phyloP scores from a whole-genome alignment of 257 asterid species.

The Nicotiana sylvestris region DNA sequence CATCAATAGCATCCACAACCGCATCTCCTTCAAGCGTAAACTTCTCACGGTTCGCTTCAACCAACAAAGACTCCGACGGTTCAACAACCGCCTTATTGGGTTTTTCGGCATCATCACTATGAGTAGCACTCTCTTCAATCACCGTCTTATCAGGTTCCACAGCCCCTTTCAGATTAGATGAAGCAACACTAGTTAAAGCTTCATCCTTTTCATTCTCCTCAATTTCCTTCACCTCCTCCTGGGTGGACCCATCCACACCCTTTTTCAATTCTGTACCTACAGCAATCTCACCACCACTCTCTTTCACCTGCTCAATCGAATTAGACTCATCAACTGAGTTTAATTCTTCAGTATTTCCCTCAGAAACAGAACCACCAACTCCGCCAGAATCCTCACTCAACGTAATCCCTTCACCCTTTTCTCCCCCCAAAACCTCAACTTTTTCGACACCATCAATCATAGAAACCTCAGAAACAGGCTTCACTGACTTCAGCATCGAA shows the following conservation, averaged over 20 bases:
- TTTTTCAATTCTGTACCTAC: slow-evolving; percentile 3
- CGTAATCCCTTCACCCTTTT: slow-evolving; percentile 19
- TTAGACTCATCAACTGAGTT: slow-evolving; percentile 14
- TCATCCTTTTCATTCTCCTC: neutral
- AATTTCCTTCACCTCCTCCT: slow-evolving; percentile 15
- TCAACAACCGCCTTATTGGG: slow-evolving; percentile 22
- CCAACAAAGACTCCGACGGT: slow-evolving; percentile 19
- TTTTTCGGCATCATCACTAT: slow-evolving; percentile 13
- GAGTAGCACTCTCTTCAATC: neutral
- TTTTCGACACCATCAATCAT: slow-evolving; percentile 33
- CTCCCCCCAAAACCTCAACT: slow-evolving; percentile 14
- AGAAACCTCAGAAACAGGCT: slow-evolving; percentile 25
- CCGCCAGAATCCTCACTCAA: slow-evolving; percentile 17
- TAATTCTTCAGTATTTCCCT: slow-evolving; percentile 13
- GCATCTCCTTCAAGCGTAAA: slow-evolving; percentile 32
- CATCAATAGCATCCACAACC: slow-evolving; percentile 31
- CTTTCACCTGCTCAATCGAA: slow-evolving; percentile 6
- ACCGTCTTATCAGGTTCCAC: neutral
- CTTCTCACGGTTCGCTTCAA: slow-evolving; percentile 19
- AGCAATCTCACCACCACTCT: slow-evolving; percentile 12
- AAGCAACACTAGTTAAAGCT: slow-evolving; percentile 8
- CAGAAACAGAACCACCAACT: neutral
- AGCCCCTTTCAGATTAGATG: neutral
- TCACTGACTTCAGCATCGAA: slow-evolving; percentile 24
- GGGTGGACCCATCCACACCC: neutral